Base-by-base conservation (phyloP, 768 basidiomycete genomes). In the Saitozyma podzolica region DNA sequence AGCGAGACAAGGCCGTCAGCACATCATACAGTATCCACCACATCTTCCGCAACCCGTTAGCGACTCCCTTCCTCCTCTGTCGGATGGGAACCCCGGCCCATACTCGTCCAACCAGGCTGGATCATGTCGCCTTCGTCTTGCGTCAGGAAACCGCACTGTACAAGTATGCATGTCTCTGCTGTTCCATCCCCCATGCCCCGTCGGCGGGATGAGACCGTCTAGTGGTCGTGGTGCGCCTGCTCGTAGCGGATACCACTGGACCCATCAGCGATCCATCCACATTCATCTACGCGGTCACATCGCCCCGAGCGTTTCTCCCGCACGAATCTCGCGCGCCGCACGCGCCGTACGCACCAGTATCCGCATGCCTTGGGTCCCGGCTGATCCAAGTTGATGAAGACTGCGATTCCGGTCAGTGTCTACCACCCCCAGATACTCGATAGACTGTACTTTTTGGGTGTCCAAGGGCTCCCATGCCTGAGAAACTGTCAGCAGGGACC, bases 371-470 rank as follows among this genome's bases (percentile, higher is more conserved):
- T 87, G 75, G 92, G 85, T 53, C 78, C 78, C 70, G 50, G 39
- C 10, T 16, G 39, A 42, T 51, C 58, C 57, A 53, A 60, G 57
- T 40, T 50, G 40, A 54, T 55, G 16, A 13, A 37, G 10, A 17
- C n/a, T 45, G n/a, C 40, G 48, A 19, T 6, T 37, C 40, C 10
- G 10, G 40, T 48, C 16, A n/a, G 39, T n/a, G 7, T 1, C 5
- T 2, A 47, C 4, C 37, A 19, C 51, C 63, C 91, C 90, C 58
- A 89, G 87, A 80, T 91, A 87, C 83, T 98, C 92, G 91, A 99
- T 98, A 98, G 79, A 99, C 92, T 75, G 86, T 98, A 40, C 98
- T 87, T 83, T 92, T 94, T 6, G 96, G 96, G 78, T 99, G 96
- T 20, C 96, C 96, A 39, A 99, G 84, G 49, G 96, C 86, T 10